These are phyloP conservation scores for Blastobotrys indianensis DNA, from an alignment of 1,139 yeast species.

Conservation along the genomic window DNA sequence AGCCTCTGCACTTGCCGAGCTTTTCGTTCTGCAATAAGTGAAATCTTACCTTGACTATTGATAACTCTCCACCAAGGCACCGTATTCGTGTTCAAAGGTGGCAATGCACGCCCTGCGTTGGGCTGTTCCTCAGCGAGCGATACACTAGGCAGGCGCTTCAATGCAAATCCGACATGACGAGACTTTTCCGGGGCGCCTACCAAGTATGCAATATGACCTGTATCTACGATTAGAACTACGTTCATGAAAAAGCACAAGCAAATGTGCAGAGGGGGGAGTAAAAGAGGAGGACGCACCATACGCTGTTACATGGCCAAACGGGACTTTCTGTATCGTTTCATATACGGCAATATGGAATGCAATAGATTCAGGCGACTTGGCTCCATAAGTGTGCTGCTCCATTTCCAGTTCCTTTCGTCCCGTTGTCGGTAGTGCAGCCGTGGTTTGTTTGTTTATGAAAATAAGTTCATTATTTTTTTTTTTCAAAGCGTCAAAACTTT, in stretches of 20 bases:
- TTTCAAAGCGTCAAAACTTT: slow-evolving; percentile 1
- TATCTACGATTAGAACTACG: neutral
- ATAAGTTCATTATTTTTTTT: neutral
- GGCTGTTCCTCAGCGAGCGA: slow-evolving; percentile 19
- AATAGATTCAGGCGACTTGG: slow-evolving; percentile 43
- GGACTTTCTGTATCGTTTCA: slow-evolving; percentile 47
- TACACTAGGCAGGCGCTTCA: slow-evolving; percentile 44
- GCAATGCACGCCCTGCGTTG: slow-evolving; percentile 8
- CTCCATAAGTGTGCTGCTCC: slow-evolving; percentile 20
- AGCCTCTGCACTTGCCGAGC: slow-evolving; percentile 44
- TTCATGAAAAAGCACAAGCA: neutral
- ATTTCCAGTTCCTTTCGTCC: neutral
- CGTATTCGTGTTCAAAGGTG: slow-evolving; percentile 31
- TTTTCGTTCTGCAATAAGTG: slow-evolving; percentile 39
- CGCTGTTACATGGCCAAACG: slow-evolving; percentile 60
- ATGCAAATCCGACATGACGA: slow-evolving; percentile 66
- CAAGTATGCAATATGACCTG: slow-evolving; percentile 62
- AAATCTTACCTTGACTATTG: slow-evolving; percentile 54
- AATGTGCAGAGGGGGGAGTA: too few relatives aligned
- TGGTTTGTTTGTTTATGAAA: neutral
- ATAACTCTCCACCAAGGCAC: slow-evolving; percentile 85
- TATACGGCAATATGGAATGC: slow-evolving; percentile 61
- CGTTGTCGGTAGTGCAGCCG: neutral
- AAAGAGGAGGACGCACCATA: slow-evolving; percentile 44
- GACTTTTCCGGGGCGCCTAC: slow-evolving; percentile 60